Evolutionary conservation across 805 yeast species (phyloP).

Genomic region (Yamadazyma sp.): DNA sequence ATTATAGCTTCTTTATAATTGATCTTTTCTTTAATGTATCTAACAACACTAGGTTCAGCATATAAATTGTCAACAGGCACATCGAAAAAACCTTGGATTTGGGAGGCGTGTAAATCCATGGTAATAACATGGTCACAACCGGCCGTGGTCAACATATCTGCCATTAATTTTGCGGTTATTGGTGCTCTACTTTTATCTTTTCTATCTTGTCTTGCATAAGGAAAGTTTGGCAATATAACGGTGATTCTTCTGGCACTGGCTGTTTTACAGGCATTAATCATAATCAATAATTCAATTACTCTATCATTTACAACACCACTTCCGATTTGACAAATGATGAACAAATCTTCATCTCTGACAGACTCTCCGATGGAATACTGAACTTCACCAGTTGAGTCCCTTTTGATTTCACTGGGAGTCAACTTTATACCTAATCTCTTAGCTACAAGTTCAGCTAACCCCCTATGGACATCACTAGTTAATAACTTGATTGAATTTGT

Average conservation of each 20-base stretch:
- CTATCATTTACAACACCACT: slow-evolving; percentile 81
- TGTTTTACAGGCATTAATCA: slow-evolving; percentile 92
- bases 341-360: slow-evolving; percentile 80
- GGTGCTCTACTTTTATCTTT: slow-evolving; percentile 97
- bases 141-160: slow-evolving; percentile 86
- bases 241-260: slow-evolving; percentile 94
- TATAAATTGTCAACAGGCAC: slow-evolving; percentile 95
- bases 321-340: slow-evolving; percentile 74
- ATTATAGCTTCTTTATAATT: slow-evolving; percentile 61
- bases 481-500: slow-evolving; percentile 56
- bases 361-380: slow-evolving; percentile 73
- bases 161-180: slow-evolving; percentile 90
- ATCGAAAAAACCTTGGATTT: slow-evolving; percentile 93
- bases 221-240: slow-evolving; percentile 92
- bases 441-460: slow-evolving; percentile 73
- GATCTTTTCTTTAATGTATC: slow-evolving; percentile 70
- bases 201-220: slow-evolving; percentile 96
- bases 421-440: slow-evolving; percentile 64
- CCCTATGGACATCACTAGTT: slow-evolving; percentile 79
- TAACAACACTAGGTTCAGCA: slow-evolving; percentile 88
- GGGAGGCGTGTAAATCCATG: slow-evolving; percentile 96
- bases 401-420: slow-evolving; percentile 64
- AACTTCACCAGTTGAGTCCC: slow-evolving; percentile 81
- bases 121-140: slow-evolving; percentile 96
- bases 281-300: slow-evolving; percentile 80